Conservation (phyloP, 2,329 filamentous ascomycete genomes). For the Chaetomium globosum region DNA sequence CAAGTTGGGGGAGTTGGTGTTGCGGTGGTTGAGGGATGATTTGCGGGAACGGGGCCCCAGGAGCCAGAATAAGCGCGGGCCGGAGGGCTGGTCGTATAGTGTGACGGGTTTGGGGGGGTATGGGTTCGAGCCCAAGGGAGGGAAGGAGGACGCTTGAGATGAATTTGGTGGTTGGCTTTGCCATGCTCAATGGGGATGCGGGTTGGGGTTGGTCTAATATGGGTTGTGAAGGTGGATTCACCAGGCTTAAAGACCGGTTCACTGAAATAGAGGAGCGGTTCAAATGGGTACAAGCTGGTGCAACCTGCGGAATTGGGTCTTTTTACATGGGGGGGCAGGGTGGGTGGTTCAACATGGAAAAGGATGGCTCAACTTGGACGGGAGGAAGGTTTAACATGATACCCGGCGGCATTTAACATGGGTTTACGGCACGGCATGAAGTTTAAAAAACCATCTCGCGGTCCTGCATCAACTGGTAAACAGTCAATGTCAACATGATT, state of each 20-base stretch:
- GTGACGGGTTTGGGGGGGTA: slow-evolving; percentile 59
- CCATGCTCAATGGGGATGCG: neutral
- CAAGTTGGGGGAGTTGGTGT: slow-evolving; percentile 80
- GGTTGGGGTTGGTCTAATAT: neutral
- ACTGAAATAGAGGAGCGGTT: too few species aligned
- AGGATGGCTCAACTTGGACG: too few species aligned
- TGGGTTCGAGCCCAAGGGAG: slow-evolving; percentile 54
- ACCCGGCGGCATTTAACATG: slow-evolving; percentile 41
- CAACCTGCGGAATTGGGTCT: too few species aligned
- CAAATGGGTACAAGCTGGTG: too few species aligned
- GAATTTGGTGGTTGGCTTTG: neutral
- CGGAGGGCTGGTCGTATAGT: slow-evolving; percentile 67
- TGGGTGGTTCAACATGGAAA: too few species aligned
- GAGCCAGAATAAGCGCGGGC: slow-evolving; percentile 56
- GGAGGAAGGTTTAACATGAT: slow-evolving; percentile 35
- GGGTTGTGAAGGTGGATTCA: too few species aligned
- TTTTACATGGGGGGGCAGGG: too few species aligned
- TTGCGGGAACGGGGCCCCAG: slow-evolving; percentile 77
- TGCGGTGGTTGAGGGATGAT: slow-evolving; percentile 84
- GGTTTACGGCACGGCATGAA: slow-evolving; percentile 22
- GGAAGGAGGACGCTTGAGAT: slow-evolving; percentile 17
- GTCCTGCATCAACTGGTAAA: slow-evolving; percentile 5
- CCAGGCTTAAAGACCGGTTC: too few species aligned
- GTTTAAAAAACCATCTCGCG: neutral
- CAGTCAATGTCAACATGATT: slow-evolving; percentile 23